phyloP scores from a whole-genome alignment of 441 rosid genomes.

The Sinapis alba region DNA sequence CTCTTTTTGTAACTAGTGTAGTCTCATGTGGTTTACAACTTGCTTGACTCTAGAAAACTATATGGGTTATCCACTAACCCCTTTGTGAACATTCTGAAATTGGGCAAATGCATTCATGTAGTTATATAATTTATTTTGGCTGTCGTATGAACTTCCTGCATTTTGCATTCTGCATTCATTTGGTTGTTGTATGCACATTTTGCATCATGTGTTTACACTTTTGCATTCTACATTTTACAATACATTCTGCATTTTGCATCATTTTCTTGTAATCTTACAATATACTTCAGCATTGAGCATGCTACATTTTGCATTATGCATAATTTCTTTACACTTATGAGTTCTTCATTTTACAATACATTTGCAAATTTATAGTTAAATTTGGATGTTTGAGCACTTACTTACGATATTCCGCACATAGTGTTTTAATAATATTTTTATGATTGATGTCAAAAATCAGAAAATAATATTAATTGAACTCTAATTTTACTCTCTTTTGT shows the following conservation, averaged over 20 bases:
- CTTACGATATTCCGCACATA: not conserved
- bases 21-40: not conserved
- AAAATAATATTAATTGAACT: not conserved
- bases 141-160: not conserved
- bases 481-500: not conserved
- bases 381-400: not conserved
- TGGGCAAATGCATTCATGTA: not conserved
- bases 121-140: not conserved
- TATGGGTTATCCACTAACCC: constrained; percentile 4
- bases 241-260: not conserved
- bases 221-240: not conserved
- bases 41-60: not conserved
- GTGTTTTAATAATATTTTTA: not conserved
- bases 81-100: not conserved
- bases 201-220: not conserved
- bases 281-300: not conserved
- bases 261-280: not conserved
- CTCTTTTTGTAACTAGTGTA: not conserved
- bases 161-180: not conserved
- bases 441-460: not conserved
- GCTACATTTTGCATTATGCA: not conserved
- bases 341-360: not conserved
- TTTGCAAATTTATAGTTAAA: not conserved
- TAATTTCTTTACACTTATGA: not conserved
- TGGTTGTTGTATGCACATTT: not conserved